Evolutionary conservation across 176 grass and related monocot species (phyloP), one percentile per base, ranked within the genome.

Genomic region (Oryza glaberrima): DNA sequence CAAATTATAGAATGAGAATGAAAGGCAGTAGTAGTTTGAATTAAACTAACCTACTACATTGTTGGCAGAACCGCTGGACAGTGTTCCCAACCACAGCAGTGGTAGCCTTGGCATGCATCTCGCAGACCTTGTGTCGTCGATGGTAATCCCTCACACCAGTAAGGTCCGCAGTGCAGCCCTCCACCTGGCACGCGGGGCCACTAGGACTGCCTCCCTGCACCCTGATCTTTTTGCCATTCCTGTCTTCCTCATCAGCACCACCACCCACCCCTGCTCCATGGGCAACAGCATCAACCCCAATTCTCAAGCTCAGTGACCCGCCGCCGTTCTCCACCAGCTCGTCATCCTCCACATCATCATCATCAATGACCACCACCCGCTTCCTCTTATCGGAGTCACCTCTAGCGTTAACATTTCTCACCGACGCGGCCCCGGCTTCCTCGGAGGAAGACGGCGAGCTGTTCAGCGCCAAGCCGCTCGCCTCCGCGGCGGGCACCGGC

Each of bases 81-180:
- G 84, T 58, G 60, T 99, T 94, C 60, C 94, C 78, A 0, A 99
- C 91, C 25, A 96, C 72, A n/a, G 92, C 94, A 19, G 94, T 94
- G 52, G 16, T 92, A 0, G 94, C 97, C 84, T 99, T 99, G 16
- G 97, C 90, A 92, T 99, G 97, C 91, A 92, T 96, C 90, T 94
- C 97, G 19, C 97, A 99, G 81, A 99, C 97, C 66, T 94, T 99
- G 87, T 99, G 97, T 9, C 97, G 82, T 17, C 97, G 82, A 79
- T 99, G 97, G 81, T 96, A 99, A 88, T 99, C 97, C 88, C 92
- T 99, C 0, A 88, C 89, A 4, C 32, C 78, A 32, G 82, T 88
- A 82, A 99, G 93, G 77, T 99, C 97, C 0, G 84, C 90, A 25
- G 13, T 80, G 44, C 97, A 99, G 35, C 92, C 97, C 66, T 96